A percentile compares a stretch with the other conserved stretches of the same genome.
phyloP scores from a whole-genome alignment of 768 basidiomycete species.

The Omphalotus guepiniiformis region DNA sequence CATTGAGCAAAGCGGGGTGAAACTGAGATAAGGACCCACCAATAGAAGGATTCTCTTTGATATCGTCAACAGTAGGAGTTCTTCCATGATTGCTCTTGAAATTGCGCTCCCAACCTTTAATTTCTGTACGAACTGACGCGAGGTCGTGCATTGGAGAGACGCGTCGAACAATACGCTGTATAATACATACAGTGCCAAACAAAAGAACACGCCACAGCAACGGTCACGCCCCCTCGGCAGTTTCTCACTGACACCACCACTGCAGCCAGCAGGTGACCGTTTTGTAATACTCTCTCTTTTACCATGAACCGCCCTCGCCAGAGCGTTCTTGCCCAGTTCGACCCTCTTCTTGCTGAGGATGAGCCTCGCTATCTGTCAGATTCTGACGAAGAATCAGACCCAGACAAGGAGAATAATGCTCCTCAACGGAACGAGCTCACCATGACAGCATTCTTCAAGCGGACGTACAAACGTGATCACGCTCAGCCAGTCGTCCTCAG shows the following conservation, averaged over 20 bases:
- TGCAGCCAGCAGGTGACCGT: neutral
- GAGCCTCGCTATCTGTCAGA: constrained; percentile 16
- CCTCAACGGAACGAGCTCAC: constrained; percentile 20
- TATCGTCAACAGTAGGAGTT: constrained; percentile 67
- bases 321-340: constrained; percentile 48
- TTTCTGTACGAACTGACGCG: constrained; percentile 54
- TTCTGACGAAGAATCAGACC: constrained; percentile 21
- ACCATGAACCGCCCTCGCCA: constrained; percentile 35
- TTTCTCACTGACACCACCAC: neutral
- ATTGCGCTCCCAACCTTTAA: constrained; percentile 74
- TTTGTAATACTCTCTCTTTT: constrained; percentile 19
- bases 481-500: constrained; percentile 26
- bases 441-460: constrained; percentile 35
- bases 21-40: constrained; percentile 39
- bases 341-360: constrained; percentile 36
- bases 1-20: constrained; percentile 8
- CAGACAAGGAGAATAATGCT: constrained; percentile 45
- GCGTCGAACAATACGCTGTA: neutral
- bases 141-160: constrained; percentile 35
- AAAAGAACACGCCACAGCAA: neutral
- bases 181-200: too few species aligned
- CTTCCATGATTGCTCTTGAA: constrained; percentile 55
- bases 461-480: constrained; percentile 21
- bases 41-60: constrained; percentile 54
- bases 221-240: neutral